A percentile compares a stretch with the other conserved stretches of the same genome.
phyloP scores from a whole-genome alignment of 306 rosid genomes.

The Vigna reflexopilosa region DNA sequence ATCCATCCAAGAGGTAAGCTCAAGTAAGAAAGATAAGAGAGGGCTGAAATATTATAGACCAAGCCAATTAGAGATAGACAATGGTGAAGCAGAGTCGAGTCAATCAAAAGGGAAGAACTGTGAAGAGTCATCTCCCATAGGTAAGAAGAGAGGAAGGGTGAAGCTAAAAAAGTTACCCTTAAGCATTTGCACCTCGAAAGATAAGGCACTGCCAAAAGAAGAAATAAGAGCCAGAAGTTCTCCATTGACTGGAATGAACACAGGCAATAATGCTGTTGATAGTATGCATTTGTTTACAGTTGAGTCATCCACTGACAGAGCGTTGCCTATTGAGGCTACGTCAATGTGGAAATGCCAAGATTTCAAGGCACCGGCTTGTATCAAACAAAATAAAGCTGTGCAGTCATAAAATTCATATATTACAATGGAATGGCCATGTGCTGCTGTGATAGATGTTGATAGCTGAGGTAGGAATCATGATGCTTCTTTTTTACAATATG shows the following conservation, averaged over 20 bases:
- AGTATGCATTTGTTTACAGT: conserved; percentile 64
- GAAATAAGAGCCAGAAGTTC: conserved; percentile 58
- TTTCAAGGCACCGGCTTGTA: conserved; percentile 73
- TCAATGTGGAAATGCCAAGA: conserved; percentile 89
- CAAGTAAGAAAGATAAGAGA: conserved; percentile 65
- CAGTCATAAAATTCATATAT: conserved; percentile 63
- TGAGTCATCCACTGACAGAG: conserved; percentile 67
- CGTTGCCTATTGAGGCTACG: conserved; percentile 65
- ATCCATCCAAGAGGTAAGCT: conserved; percentile 60
- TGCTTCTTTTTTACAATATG: conserved; percentile 52
- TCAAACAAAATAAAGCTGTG: conserved; percentile 76
- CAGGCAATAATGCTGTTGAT: conserved; percentile 52
- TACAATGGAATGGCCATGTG: conserved; percentile 50
- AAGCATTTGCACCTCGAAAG: conserved; percentile 78
- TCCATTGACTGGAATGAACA: conserved; percentile 56
- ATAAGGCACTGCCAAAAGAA: conserved; percentile 69
- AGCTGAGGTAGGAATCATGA: conserved; percentile 79
- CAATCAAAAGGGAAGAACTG: conserved; percentile 59
- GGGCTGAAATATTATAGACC: conserved; percentile 56
- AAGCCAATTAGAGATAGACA: conserved; percentile 55
- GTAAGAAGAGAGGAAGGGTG: conserved; percentile 89
- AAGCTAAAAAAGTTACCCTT: conserved; percentile 89
- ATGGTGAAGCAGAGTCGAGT: conserved; percentile 76
- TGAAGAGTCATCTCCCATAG: conserved; percentile 60
- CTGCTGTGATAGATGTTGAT: conserved; percentile 57